Conservation (phyloP, 2,329 filamentous ascomycete genomes). For the Aspergillus floridensis region DNA sequence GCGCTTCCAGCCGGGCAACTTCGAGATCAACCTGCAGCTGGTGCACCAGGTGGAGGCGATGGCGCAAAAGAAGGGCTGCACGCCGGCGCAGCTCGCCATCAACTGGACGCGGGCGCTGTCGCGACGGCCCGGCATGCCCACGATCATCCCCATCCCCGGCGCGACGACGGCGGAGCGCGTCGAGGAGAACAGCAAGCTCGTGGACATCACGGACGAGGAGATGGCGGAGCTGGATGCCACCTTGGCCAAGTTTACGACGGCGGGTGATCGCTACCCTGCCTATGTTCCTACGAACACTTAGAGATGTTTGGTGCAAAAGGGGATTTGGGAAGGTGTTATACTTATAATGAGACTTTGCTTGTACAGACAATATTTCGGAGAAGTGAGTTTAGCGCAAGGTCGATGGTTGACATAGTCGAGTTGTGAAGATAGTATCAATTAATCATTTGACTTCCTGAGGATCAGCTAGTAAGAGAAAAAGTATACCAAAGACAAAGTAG, state of each 20-base stretch:
- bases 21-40: slow-evolving; percentile 63
- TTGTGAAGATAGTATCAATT: too few species aligned
- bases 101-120: slow-evolving; percentile 59
- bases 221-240: slow-evolving; percentile 24
- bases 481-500: too few species aligned
- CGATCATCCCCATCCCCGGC: slow-evolving; percentile 33
- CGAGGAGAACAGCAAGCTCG: slow-evolving; percentile 29
- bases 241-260: neutral
- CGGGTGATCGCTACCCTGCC: slow-evolving; percentile 4
- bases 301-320: neutral
- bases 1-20: slow-evolving; percentile 62
- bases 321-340: too few species aligned
- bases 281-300: neutral
- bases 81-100: slow-evolving; percentile 63
- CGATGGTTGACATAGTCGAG: too few species aligned
- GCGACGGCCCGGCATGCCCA: slow-evolving; percentile 52
- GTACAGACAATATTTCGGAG: too few species aligned
- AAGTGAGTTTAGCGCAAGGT: too few species aligned
- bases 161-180: slow-evolving; percentile 26
- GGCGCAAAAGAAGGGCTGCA: slow-evolving; percentile 60
- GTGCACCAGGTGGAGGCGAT: slow-evolving; percentile 57
- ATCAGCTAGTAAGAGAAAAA: too few species aligned
- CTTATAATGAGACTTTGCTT: too few species aligned
- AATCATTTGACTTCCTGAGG: too few species aligned
- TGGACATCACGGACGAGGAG: slow-evolving; percentile 29